Evolutionary conservation across 257 asterid genomes (phyloP).

Genomic region (Solanum dulcamara): DNA sequence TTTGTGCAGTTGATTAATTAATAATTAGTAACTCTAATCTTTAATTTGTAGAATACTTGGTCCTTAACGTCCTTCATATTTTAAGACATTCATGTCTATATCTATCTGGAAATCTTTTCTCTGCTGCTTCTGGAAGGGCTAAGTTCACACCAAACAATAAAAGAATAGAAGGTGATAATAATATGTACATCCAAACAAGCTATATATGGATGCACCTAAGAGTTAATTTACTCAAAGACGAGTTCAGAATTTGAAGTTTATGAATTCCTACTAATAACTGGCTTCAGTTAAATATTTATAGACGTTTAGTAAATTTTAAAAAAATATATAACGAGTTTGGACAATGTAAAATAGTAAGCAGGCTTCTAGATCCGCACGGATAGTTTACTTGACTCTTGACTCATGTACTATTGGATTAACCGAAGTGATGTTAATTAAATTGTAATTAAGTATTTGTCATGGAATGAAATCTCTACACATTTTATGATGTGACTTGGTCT

Average conservation of each 20-base stretch:
- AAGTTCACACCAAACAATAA: neutral
- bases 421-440: neutral
- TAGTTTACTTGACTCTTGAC: neutral
- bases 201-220: neutral
- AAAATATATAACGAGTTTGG: neutral
- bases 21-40: neutral
- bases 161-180: neutral
- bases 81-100: neutral
- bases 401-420: neutral
- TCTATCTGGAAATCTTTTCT: neutral
- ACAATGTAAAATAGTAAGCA: neutral
- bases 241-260: neutral
- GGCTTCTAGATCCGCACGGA: neutral
- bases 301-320: neutral
- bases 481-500: neutral
- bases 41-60: constrained; percentile 2
- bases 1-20: neutral
- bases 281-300: neutral
- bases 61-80: constrained; percentile 3
- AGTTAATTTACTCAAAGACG: neutral
- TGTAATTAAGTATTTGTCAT: neutral
- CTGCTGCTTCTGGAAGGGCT: neutral
- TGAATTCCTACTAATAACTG: neutral
- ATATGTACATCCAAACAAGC: neutral
- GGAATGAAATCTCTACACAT: neutral